phyloP scores from a whole-genome alignment of 257 asterid genomes.

The Nicotiana attenuata region DNA sequence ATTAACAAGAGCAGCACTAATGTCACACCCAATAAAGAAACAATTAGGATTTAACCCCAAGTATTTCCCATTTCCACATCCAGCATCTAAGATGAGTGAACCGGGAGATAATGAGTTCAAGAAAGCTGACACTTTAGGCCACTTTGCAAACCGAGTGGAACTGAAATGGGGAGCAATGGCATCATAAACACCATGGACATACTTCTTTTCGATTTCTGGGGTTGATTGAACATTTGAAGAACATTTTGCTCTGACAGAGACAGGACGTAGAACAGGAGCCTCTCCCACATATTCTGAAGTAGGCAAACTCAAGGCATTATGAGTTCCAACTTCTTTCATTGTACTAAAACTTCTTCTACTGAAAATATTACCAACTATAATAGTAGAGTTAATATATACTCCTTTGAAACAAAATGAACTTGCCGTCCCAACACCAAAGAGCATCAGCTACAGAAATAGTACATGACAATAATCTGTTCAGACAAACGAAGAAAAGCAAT shows the following conservation, averaged over 20 bases:
- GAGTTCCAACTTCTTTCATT: conserved; percentile 46
- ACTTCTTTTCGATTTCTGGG: conserved; percentile 92
- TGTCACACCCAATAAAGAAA: conserved; percentile 79
- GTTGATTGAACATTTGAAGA: conserved; percentile 55
- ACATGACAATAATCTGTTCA: conserved; percentile 18
- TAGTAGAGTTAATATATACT: conserved; percentile 13
- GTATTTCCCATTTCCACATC: conserved; percentile 96
- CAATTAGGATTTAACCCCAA: conserved; percentile 71
- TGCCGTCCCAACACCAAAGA: conserved; percentile 29
- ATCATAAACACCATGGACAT: conserved; percentile 89
- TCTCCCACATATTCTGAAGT: conserved; percentile 22
- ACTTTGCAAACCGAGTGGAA: conserved; percentile 88
- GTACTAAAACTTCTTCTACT: conserved; percentile 25
- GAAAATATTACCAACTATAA: background rate
- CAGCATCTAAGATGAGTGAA: conserved; percentile 83
- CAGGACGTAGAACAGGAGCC: conserved; percentile 41
- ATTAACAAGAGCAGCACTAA: conserved; percentile 67
- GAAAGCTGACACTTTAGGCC: conserved; percentile 94
- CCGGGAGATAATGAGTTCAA: conserved; percentile 64
- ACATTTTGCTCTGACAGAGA: conserved; percentile 26
- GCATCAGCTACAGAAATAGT: conserved; percentile 42
- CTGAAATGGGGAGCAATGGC: conserved; percentile 99
- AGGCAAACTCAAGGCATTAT: conserved; percentile 14
- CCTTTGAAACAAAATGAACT: conserved; percentile 15
- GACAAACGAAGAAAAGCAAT: background rate